phyloP scores from a whole-genome alignment of 371 early-diverging fungal genomes.

The Apophysomyces elegans region DNA sequence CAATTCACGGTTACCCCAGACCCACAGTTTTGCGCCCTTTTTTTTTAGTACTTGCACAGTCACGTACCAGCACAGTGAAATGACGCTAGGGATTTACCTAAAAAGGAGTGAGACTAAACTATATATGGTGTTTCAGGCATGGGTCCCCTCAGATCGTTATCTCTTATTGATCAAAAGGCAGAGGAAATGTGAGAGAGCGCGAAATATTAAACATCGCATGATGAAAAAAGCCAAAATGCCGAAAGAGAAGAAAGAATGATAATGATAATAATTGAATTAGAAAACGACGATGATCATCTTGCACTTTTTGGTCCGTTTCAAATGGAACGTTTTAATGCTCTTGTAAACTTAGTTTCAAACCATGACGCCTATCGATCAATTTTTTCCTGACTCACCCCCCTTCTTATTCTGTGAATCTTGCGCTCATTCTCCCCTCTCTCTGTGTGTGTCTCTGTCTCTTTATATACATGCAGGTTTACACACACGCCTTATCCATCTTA shows the following conservation, averaged over 20 bases:
- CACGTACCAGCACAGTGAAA: background rate
- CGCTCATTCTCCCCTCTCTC: too few species aligned
- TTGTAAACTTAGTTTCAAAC: too few species aligned
- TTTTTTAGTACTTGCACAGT: background rate
- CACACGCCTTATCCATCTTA: background rate
- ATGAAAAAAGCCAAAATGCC: background rate
- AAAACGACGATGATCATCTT: too few species aligned
- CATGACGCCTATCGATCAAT: too few species aligned
- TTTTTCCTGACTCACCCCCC: too few species aligned
- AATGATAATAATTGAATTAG: background rate
- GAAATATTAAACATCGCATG: background rate
- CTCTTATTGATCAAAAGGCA: constrained; percentile 16
- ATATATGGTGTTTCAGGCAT: constrained; percentile 8
- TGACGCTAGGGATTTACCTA: constrained; percentile 7
- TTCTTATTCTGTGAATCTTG: too few species aligned
- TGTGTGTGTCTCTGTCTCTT: too few species aligned
- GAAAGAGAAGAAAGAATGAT: background rate
- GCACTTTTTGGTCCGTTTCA: too few species aligned
- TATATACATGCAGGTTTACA: too few species aligned
- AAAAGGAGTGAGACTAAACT: background rate
- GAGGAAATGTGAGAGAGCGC: too few species aligned
- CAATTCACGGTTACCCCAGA: background rate
- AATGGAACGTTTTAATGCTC: too few species aligned
- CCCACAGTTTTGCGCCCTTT: background rate
- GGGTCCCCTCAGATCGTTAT: constrained; percentile 17